Conservation (phyloP, 495 filamentous ascomycete genomes). For the Staphylotrichum tortipilum region DNA sequence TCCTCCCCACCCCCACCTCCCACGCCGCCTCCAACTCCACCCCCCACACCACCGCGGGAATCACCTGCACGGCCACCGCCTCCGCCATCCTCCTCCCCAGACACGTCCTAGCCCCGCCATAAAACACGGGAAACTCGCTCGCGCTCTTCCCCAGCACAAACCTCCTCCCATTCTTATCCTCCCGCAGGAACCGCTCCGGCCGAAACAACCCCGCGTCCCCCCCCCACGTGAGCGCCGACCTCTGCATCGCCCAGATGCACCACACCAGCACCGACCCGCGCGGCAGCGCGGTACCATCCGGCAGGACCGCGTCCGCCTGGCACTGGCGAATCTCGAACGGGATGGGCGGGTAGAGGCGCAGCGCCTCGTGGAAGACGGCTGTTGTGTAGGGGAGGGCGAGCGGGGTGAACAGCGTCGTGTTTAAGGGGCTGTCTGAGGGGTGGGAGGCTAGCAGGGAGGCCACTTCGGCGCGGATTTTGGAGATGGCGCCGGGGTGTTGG, state of each 20-base stretch:
- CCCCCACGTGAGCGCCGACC: slow-evolving; percentile 47
- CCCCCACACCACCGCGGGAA: slow-evolving; percentile 36
- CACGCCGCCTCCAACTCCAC: slow-evolving; percentile 42
- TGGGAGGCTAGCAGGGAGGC: slow-evolving; percentile 6
- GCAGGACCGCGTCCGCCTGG: slow-evolving; percentile 40
- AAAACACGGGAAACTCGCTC: slow-evolving; percentile 53
- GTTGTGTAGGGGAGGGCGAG: slow-evolving; percentile 42
- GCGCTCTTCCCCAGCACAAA: slow-evolving; percentile 31
- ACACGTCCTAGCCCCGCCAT: slow-evolving; percentile 49
- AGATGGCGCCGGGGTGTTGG: slow-evolving; percentile 30
- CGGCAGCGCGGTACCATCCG: slow-evolving; percentile 50
- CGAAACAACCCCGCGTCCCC: slow-evolving; percentile 44
- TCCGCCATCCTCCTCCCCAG: slow-evolving; percentile 55
- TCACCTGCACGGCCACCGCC: slow-evolving; percentile 43
- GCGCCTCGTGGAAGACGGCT: slow-evolving; percentile 48
- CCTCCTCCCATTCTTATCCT: background rate
- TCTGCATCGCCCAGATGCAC: slow-evolving; percentile 54
- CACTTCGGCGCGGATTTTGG: slow-evolving; percentile 38
- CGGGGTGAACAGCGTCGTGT: slow-evolving; percentile 35
- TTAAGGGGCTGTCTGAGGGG: slow-evolving; percentile 5
- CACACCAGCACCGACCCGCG: slow-evolving; percentile 44
- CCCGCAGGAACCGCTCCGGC: slow-evolving; percentile 46
- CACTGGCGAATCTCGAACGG: slow-evolving; percentile 54
- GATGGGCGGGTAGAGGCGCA: slow-evolving; percentile 51
- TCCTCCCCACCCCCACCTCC: slow-evolving; percentile 38